Evolutionary conservation across 2,329 filamentous ascomycete genomes (phyloP).

Genomic region (Dactylellina drechsleri): DNA sequence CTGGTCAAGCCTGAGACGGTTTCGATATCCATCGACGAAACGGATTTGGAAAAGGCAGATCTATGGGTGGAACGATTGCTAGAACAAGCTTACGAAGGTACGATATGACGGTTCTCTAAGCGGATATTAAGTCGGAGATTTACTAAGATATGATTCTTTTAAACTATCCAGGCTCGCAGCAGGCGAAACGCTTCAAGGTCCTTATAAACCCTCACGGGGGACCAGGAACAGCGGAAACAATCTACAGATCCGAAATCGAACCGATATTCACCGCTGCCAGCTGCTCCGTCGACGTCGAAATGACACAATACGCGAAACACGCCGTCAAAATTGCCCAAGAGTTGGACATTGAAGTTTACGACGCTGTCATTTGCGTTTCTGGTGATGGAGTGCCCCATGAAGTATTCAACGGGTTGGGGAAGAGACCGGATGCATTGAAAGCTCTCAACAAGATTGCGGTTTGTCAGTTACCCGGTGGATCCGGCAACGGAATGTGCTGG

Average conservation of each 20-base stretch:
- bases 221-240: constrained; percentile 77
- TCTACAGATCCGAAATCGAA: constrained; percentile 78
- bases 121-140: too few species aligned
- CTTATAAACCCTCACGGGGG: constrained; percentile 92
- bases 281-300: constrained; percentile 78
- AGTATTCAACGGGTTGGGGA: constrained; percentile 90
- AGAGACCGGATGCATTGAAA: constrained; percentile 76
- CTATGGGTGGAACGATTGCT: constrained; percentile 74
- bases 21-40: constrained; percentile 70
- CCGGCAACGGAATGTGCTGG: constrained; percentile 91
- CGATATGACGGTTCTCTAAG: not conserved
- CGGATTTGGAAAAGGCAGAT: constrained; percentile 65
- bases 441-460: constrained; percentile 83
- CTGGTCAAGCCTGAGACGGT: constrained; percentile 71
- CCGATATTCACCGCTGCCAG: constrained; percentile 84
- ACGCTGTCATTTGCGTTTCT: constrained; percentile 87
- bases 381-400: constrained; percentile 93
- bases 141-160: not conserved
- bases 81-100: constrained; percentile 68
- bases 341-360: constrained; percentile 80
- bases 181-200: constrained; percentile 82
- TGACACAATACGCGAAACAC: constrained; percentile 78
- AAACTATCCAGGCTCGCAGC: constrained; percentile 64
- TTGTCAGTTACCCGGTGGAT: constrained; percentile 88
- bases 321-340: constrained; percentile 79